Evolutionary conservation across 768 basidiomycete species (phyloP), one percentile per base, ranked within the genome.

Genomic region (Termitomyces sp.): DNA sequence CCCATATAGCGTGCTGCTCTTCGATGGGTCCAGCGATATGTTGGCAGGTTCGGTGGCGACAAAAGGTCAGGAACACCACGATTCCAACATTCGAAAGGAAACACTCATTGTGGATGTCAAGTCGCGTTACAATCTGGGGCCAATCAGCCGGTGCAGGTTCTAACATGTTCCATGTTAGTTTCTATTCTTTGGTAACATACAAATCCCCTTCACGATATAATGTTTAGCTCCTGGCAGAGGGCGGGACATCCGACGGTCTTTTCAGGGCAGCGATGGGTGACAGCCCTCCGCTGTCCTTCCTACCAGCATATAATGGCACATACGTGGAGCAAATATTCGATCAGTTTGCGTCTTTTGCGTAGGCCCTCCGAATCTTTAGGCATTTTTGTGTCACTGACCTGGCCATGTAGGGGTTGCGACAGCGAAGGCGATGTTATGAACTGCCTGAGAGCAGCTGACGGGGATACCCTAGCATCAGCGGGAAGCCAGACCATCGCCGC

Each of bases 211-310:
- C 4, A 57, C 41, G 8, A 42, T 42, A n/a, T 20, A 11, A n/a
- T 20, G 9, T 3, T 11, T 42, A 78, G 76, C 69, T 79, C 31
- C 66, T 76, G 9, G 75, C 68, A 20, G 72, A 79, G 45, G 70
- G 73, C 6, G 77, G 77, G 7, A 58, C 75, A 52, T 65, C 70
- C 31, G 66, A 73, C 54, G 70, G 71, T 24, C 69, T 79, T 20
- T 79, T 79, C 65, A 69, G 67, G 9, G 73, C 73, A 30, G 74
- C 73, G 6, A 78, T 79, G 71, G 78, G 74, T 3, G 76, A 78
- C 61, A 78, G 76, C 55, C 75, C 78, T 4, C 74, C 77, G 4
- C 63, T 76, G n/a, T 72, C 64, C 59, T 75, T 68, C 57, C 63
- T 70, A 42, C 75, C 76, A 3, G 37, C 61, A 6, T 75, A 70